Evolutionary conservation across 371 early-diverging fungal species (phyloP).

Genomic region (Mortierella sp.): DNA sequence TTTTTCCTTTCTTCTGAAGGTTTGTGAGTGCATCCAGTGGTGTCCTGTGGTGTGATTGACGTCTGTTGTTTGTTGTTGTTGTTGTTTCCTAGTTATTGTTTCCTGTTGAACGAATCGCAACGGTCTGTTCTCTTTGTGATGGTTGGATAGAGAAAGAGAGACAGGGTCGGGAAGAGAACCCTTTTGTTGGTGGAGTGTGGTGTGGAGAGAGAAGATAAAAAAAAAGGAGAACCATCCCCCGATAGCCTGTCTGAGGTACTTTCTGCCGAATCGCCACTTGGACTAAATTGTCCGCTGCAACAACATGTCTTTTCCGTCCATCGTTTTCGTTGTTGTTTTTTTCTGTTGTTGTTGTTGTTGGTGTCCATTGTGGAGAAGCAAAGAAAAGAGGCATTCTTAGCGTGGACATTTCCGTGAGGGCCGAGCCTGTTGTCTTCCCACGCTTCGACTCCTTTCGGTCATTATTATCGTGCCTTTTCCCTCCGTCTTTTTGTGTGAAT

Average conservation of each 20-base stretch:
- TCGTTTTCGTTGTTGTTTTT: conserved; percentile 5
- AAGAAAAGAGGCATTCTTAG: not conserved
- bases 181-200: not conserved
- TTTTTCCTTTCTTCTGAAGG: too few relatives aligned
- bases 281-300: too few relatives aligned
- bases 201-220: not conserved
- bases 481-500: not conserved
- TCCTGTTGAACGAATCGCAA: not conserved
- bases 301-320: too few relatives aligned
- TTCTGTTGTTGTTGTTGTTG: conserved; percentile 8
- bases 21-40: not conserved
- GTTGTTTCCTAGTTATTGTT: not conserved
- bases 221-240: not conserved
- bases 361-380: not conserved
- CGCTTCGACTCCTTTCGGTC: not conserved
- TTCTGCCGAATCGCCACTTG: conserved; percentile 9
- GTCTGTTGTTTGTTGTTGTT: not conserved
- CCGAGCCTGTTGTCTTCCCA: not conserved
- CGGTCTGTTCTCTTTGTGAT: not conserved
- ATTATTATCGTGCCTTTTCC: not conserved
- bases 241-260: not conserved
- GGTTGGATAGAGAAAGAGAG: not conserved
- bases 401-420: not conserved
- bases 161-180: not conserved
- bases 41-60: not conserved